These are phyloP conservation scores for Gillenia trifoliata DNA, from an alignment of 306 rosid species.

Conservation along the genomic window DNA sequence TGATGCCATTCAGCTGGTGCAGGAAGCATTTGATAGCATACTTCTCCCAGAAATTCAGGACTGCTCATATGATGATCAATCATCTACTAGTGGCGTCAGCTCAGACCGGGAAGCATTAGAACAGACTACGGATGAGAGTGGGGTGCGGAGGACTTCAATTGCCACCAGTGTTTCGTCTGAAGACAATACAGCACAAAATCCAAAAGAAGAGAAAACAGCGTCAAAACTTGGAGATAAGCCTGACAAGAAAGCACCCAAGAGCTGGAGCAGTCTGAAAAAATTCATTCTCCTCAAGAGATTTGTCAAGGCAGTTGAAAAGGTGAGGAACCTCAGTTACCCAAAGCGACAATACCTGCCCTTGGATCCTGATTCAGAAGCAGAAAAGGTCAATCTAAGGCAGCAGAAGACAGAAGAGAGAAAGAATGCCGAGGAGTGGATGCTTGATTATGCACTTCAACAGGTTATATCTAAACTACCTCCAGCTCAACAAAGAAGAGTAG, in stretches of 20 bases:
- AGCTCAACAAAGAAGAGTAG: conserved; percentile 68
- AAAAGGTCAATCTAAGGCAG: conserved; percentile 53
- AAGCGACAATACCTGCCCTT: conserved; percentile 33
- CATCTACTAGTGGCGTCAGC: conserved; percentile 21
- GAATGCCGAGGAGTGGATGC: conserved; percentile 86
- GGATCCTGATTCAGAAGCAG: conserved; percentile 44
- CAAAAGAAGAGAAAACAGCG: conserved; percentile 36
- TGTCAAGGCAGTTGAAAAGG: conserved; percentile 84
- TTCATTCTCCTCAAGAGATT: conserved; percentile 66
- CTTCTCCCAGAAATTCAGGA: conserved; percentile 71
- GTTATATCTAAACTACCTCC: conserved; percentile 75
- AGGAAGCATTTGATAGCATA: conserved; percentile 77
- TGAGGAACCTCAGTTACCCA: conserved; percentile 36
- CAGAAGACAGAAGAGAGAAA: conserved; percentile 47
- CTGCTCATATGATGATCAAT: conserved; percentile 24
- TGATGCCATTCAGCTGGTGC: conserved; percentile 62
- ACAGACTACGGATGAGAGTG: conserved; percentile 27
- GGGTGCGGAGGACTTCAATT: conserved; percentile 17
- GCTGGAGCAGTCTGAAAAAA: conserved; percentile 82
- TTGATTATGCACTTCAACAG: conserved; percentile 77
- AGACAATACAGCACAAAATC: conserved; percentile 7
- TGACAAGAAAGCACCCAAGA: conserved; percentile 37
- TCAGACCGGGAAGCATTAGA: conserved; percentile 24
- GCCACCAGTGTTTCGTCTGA: conserved; percentile 21
- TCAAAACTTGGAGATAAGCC: conserved; percentile 32